Conservation (phyloP, 1,284 basidiomycete species). For the Ustilago nuda region DNA sequence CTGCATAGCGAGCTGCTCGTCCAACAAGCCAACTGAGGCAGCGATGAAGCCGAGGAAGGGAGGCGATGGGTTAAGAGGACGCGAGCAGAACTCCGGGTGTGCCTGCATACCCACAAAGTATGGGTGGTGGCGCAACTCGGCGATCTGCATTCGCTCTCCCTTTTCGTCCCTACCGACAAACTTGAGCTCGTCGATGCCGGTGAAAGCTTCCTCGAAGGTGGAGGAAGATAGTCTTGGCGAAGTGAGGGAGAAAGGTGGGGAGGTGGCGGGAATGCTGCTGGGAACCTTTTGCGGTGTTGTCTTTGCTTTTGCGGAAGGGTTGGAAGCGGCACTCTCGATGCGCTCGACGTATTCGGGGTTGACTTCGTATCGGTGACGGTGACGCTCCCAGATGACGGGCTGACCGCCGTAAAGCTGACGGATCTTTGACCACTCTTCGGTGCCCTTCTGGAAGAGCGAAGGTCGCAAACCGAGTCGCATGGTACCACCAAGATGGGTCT, state of each 20-base stretch:
- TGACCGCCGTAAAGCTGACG: slow-evolving; percentile 87
- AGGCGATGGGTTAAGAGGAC: slow-evolving; percentile 97
- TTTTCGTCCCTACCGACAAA: slow-evolving; percentile 95
- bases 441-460: slow-evolving; percentile 82
- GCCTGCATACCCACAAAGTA: slow-evolving; percentile 96
- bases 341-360: slow-evolving; percentile 86
- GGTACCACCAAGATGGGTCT: slow-evolving; percentile 97
- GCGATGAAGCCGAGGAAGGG: slow-evolving; percentile 96
- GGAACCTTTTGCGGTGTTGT: slow-evolving; percentile 36
- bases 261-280: slow-evolving; percentile 36
- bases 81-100: slow-evolving; percentile 97
- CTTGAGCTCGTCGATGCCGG: slow-evolving; percentile 52
- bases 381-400: slow-evolving; percentile 91
- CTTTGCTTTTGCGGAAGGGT: slow-evolving; percentile 31
- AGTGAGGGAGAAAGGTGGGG: slow-evolving; percentile 35
- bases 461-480: slow-evolving; percentile 97
- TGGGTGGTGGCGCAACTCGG: slow-evolving; percentile 89
- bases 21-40: slow-evolving; percentile 80
- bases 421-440: slow-evolving; percentile 72
- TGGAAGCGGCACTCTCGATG: slow-evolving; percentile 73
- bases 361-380: slow-evolving; percentile 97
- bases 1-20: slow-evolving; percentile 82
- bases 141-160: slow-evolving; percentile 96
- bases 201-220: slow-evolving; percentile 13
- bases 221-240: slow-evolving; percentile 33